Percentiles rank a stretch among this genome's conserved stretches.
Evolutionary conservation across 441 rosid species (phyloP).

Genomic region (Populus hybrid): DNA sequence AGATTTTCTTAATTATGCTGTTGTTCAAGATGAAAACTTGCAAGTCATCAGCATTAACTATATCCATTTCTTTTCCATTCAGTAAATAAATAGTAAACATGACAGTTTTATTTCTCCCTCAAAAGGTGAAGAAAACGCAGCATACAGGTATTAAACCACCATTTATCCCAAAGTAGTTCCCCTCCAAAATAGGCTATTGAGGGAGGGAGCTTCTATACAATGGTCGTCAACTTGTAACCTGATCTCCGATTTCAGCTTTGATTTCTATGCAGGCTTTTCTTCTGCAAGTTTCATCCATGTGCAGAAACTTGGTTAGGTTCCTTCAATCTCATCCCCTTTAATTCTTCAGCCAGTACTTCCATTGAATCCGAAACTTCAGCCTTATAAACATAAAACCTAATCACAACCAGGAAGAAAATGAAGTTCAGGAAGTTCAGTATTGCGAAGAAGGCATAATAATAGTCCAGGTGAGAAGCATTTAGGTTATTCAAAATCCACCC

Average conservation of each 20-base stretch:
- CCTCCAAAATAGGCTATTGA: not conserved
- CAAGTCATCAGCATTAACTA: not conserved
- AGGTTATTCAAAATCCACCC: slow-evolving; percentile 88
- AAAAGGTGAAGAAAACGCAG: not conserved
- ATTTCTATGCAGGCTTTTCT: not conserved
- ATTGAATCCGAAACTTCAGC: slow-evolving; percentile 71
- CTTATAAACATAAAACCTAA: slow-evolving; percentile 66
- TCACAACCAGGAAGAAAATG: slow-evolving; percentile 56
- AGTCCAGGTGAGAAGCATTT: slow-evolving; percentile 77
- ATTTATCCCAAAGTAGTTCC: not conserved
- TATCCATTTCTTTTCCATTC: not conserved
- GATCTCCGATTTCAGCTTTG: not conserved
- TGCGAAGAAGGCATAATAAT: slow-evolving; percentile 73
- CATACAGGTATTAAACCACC: not conserved
- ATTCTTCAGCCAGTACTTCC: slow-evolving; percentile 49
- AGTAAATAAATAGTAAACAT: not conserved
- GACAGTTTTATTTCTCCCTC: not conserved
- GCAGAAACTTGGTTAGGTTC: slow-evolving; percentile 20
- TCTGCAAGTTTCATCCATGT: not conserved
- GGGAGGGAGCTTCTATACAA: not conserved
- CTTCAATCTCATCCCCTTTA: slow-evolving; percentile 28
- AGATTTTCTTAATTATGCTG: not conserved
- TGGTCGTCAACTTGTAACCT: not conserved
- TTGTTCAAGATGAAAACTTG: not conserved
- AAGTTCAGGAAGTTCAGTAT: slow-evolving; percentile 60